Evolutionary conservation across 345 rosid genomes (phyloP), one percentile per base, ranked within the genome.

Genomic region (Salix viminalis): DNA sequence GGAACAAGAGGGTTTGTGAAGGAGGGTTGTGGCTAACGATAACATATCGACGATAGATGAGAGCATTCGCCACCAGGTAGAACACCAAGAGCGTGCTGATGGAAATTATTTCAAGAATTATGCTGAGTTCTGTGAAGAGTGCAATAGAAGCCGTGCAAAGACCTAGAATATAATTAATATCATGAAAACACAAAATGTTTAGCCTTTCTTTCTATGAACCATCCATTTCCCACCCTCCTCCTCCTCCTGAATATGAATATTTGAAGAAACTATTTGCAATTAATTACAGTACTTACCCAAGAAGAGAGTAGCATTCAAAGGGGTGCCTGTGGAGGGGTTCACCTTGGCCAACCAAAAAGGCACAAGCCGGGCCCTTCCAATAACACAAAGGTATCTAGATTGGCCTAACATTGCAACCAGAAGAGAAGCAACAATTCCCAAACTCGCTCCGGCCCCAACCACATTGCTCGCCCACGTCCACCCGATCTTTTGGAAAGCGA

Each of bases 371-470:
- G 97, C 92, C 87, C 98, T 89, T 56, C 90, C 96, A 50, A 94
- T 86, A 46, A 94, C 98, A 86, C 98, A 94, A 32, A 94, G 94
- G 84, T 94, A 92, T 82, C 98, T 85, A n/a, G 98, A 93, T 84
- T 94, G 98, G 32, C 97, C 98, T 79, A 94, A 80, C 98, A 94
- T 94, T 26, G 98, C 98, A 21, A 94, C 98, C 85, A 94, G 76
- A 3, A 94, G 91, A 28, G 98, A 94, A 56, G 97, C 97, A 56
- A 91, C 92, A n/a, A 92, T 94, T 56, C 98, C 98, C 87, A 92
- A 77, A 79, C 97, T 90, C 71, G 98, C 98, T 73, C 98, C 98
- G 10, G 90, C 97, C 61, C 97, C 97, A 5, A 94, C 97, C 48
- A 91, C 83, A 79, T 94, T 92, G 87, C 97, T 87, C 34, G 91